Percentiles rank a stretch among this genome's conserved stretches.
Evolutionary conservation across 805 yeast species (phyloP).

Genomic region (Hanseniaspora lachancei): DNA sequence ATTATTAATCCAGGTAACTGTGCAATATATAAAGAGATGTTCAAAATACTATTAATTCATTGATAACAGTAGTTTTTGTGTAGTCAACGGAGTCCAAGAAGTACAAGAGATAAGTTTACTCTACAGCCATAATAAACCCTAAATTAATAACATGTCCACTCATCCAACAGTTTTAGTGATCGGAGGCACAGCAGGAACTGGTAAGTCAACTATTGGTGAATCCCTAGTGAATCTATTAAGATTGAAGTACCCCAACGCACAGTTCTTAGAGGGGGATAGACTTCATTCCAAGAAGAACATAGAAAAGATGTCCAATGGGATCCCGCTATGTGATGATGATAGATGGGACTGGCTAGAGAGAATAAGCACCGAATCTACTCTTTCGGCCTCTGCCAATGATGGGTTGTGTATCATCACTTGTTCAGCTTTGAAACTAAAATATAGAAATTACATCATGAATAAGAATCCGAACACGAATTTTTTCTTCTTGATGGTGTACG

Average conservation of each 20-base stretch:
- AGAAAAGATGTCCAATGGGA: slow-evolving; percentile 68
- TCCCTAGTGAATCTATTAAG: slow-evolving; percentile 30
- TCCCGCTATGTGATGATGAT: slow-evolving; percentile 78
- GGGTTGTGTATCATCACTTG: slow-evolving; percentile 52
- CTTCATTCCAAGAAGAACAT: slow-evolving; percentile 63
- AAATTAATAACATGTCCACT: background rate
- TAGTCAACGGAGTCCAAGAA: too few relatives aligned
- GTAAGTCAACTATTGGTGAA: slow-evolving; percentile 70
- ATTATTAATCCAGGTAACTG: background rate
- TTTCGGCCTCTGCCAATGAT: slow-evolving; percentile 27
- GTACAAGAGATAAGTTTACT: too few relatives aligned
- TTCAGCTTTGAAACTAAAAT: slow-evolving; percentile 64
- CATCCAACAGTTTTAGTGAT: slow-evolving; percentile 39
- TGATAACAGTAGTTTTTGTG: too few relatives aligned
- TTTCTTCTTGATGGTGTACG: slow-evolving; percentile 53
- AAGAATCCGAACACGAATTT: slow-evolving; percentile 30
- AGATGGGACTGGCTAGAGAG: slow-evolving; percentile 76
- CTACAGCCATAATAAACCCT: background rate
- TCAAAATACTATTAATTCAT: too few relatives aligned
- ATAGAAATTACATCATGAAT: slow-evolving; percentile 48
- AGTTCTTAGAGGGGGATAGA: slow-evolving; percentile 75
- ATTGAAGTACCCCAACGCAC: slow-evolving; percentile 29
- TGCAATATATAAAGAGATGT: background rate
- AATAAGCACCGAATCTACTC: slow-evolving; percentile 34
- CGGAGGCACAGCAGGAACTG: slow-evolving; percentile 96